These are phyloP conservation scores for Byssoonygena ceratinophila DNA, from an alignment of 2,329 filamentous ascomycete species.

Conservation along the genomic window DNA sequence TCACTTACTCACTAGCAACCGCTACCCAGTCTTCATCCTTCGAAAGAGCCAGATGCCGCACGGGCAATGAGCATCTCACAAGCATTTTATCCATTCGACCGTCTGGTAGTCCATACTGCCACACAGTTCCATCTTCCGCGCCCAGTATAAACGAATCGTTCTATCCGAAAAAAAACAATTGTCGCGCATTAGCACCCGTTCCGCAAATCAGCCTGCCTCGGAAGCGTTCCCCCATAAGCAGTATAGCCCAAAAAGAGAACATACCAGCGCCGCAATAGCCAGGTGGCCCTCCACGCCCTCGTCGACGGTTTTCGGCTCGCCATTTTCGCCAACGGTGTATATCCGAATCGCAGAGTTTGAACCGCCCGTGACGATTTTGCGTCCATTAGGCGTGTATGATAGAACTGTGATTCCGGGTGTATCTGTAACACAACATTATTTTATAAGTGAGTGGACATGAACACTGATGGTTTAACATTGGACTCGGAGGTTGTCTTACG, in stretches of 20 bases:
- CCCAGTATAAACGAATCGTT: constrained; percentile 79
- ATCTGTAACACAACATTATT: constrained; percentile 39
- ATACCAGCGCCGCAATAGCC: constrained; percentile 59
- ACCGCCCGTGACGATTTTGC: constrained; percentile 78
- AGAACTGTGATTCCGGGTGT: constrained; percentile 78
- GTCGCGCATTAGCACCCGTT: background rate
- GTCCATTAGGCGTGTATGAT: constrained; percentile 80
- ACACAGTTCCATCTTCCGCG: constrained; percentile 92
- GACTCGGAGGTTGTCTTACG: constrained; percentile 32
- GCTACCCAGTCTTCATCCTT: constrained; percentile 78
- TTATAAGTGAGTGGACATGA: background rate
- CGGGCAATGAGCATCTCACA: constrained; percentile 69
- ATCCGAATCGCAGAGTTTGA: constrained; percentile 88
- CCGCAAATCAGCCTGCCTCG: too few relatives aligned
- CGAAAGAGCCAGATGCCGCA: constrained; percentile 76
- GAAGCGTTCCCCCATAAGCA: too few relatives aligned
- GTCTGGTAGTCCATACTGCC: constrained; percentile 70
- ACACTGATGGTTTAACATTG: background rate
- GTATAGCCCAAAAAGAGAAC: too few relatives aligned
- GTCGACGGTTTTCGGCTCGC: constrained; percentile 85
- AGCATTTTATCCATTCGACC: constrained; percentile 66
- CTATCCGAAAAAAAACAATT: constrained; percentile 27
- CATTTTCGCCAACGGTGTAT: constrained; percentile 82
- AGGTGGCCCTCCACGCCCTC: constrained; percentile 81
- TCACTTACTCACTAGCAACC: constrained; percentile 74